Conservation (phyloP, 805 yeast genomes). For the Metahyphopichia silvanorum region DNA sequence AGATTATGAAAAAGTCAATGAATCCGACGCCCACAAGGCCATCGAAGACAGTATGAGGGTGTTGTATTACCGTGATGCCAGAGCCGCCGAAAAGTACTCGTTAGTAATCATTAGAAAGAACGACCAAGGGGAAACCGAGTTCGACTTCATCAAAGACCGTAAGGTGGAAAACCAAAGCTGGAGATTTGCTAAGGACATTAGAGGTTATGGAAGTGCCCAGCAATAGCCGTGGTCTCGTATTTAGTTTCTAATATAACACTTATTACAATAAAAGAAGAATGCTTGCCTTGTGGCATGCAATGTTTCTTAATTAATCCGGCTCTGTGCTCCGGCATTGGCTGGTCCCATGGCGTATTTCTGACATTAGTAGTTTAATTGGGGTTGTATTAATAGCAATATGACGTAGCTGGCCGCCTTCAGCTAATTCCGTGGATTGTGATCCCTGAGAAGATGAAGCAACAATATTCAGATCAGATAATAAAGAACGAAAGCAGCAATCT, state of each 20-base stretch:
- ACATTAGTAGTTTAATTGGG: too few relatives aligned
- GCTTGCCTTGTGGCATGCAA: too few relatives aligned
- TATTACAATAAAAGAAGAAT: too few relatives aligned
- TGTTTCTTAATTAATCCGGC: too few relatives aligned
- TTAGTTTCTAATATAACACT: neutral
- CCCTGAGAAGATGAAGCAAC: too few relatives aligned
- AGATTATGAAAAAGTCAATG: conserved; percentile 65
- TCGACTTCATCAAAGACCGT: conserved; percentile 62
- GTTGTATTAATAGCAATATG: too few relatives aligned
- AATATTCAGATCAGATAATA: too few relatives aligned
- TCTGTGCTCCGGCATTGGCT: too few relatives aligned
- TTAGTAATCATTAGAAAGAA: conserved; percentile 61
- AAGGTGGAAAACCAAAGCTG: conserved; percentile 77
- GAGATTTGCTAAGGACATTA: conserved; percentile 84
- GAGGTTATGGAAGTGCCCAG: conserved; percentile 83
- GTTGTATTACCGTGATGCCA: conserved; percentile 91
- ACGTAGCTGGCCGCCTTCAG: too few relatives aligned
- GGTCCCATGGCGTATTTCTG: too few relatives aligned
- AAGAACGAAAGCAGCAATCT: too few relatives aligned
- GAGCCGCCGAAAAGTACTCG: conserved; percentile 83
- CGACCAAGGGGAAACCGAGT: conserved; percentile 32
- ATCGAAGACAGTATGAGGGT: conserved; percentile 89
- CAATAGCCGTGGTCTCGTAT: conserved; percentile 11
- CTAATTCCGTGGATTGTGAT: too few relatives aligned
- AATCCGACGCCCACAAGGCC: conserved; percentile 74